Evolutionary conservation across 169 alveolate genomes (phyloP), one percentile per base, ranked within the genome.

Genomic region (Perkinsus olseni): DNA sequence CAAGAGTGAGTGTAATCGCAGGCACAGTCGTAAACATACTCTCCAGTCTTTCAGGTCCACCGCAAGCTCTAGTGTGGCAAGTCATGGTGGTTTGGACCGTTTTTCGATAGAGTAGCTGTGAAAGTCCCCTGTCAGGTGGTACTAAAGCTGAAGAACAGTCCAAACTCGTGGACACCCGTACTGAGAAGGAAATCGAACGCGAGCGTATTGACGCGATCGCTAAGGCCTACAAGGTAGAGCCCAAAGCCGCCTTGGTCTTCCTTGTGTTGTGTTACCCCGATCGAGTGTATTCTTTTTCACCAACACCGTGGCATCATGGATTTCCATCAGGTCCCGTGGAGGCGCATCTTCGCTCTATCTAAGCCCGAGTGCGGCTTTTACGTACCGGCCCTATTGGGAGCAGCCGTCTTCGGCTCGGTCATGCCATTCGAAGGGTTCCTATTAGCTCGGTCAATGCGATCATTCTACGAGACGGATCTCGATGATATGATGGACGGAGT

Each of bases 141-240:
- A n/a, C n/a, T n/a, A 3, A 40, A 40, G 50, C 50, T 62, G 82
- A 24, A 3, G 82, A 62, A 24, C 1, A 13, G 34, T 13, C 82
- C 34, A 62, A 21, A 3, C 31, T 62, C 13, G 82, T 62, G 8
- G 82, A 62, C 31, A 62, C 82, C 13, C 82, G 82, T 62, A 62
- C 74, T 1, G 92, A n/a, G 74, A 40, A 91, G 92, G 92, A 91
- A 31, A 39, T 28, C 21, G 92, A 91, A 34, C n/a, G 38, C 6
- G 92, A 91, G 20, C 92, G 92, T 31, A 91, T 91, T 0, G 92
- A 38, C 0, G 74, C 24, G 34, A 91, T 91, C 74, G 92, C 74
- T 17, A 91, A 91, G 92, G 28, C 51, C 48, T 91, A 91, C 37
- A n/a, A 38, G 50, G 51, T 91, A 17, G 38, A n/a, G 38, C 39